These are phyloP conservation scores for Zasmidium angulare DNA, from an alignment of 2,329 filamentous ascomycete genomes.

Conservation along the genomic window DNA sequence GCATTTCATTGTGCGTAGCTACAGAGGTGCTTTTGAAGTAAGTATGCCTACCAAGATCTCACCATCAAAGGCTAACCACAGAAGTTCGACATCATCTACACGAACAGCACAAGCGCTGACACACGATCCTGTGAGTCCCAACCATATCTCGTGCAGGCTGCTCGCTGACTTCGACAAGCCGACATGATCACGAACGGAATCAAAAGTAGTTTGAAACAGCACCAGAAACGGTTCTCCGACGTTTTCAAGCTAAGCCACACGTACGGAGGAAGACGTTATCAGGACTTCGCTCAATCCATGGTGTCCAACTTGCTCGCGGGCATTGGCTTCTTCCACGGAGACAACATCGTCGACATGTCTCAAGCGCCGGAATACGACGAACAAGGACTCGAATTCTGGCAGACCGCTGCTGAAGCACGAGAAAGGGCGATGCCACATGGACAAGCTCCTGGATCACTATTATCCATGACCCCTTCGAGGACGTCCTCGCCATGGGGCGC, in stretches of 20 bases:
- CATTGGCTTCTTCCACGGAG: slow-evolving; percentile 1
- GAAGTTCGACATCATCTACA: not conserved
- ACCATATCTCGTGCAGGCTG: not conserved
- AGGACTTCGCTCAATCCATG: not conserved
- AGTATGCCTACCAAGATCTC: not conserved
- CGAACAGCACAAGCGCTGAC: not conserved
- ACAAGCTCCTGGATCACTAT: not conserved
- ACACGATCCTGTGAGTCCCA: not conserved
- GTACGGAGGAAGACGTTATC: not conserved
- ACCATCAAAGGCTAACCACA: not conserved
- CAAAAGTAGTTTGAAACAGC: not conserved
- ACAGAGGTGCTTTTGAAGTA: not conserved
- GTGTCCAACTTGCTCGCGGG: not conserved
- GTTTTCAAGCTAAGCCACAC: not conserved
- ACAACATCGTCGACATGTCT: not conserved
- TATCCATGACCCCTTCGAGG: not conserved
- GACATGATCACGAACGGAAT: not conserved
- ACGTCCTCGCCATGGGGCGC: not conserved
- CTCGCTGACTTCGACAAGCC: not conserved
- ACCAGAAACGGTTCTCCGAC: not conserved
- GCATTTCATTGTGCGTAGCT: not conserved
- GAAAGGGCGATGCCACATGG: not conserved
- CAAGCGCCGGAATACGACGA: not conserved
- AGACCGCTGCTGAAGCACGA: not conserved
- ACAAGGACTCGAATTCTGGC: not conserved